A percentile compares a stretch with the other conserved stretches of the same genome.
Evolutionary conservation across 83 land plant species (phyloP).

Genomic region (Diphasiastrum complanatum): DNA sequence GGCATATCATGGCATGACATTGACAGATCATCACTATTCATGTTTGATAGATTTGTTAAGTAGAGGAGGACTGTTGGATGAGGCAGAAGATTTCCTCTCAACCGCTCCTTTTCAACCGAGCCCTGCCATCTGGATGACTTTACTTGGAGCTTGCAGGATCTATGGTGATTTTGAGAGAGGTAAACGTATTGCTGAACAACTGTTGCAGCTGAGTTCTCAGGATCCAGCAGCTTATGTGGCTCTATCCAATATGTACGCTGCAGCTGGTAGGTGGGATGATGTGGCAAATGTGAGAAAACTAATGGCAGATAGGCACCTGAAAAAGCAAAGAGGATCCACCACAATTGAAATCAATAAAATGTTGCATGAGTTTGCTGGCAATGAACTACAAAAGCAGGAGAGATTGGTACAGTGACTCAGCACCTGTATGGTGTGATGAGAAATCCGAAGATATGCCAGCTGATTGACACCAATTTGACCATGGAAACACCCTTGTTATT

Average conservation of each 20-base stretch:
- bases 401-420: too few species aligned
- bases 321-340: too few species aligned
- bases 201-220: neutral
- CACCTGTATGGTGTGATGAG: too few species aligned
- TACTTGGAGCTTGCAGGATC: neutral
- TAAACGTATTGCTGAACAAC: neutral
- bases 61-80: conserved; percentile 8
- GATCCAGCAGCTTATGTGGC: neutral
- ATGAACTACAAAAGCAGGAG: too few species aligned
- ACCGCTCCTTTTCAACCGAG: conserved; percentile 1
- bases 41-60: conserved; percentile 5
- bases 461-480: too few species aligned
- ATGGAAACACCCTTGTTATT: too few species aligned
- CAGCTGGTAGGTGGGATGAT: conserved; percentile 10
- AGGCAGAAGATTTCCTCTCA: conserved; percentile 1
- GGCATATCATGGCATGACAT: neutral
- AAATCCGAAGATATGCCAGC: too few species aligned
- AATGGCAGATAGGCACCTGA: too few species aligned
- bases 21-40: conserved; percentile 7
- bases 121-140: conserved; percentile 4
- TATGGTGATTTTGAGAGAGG: neutral
- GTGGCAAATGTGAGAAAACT: conserved; percentile 1
- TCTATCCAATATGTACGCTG: conserved; percentile 1
- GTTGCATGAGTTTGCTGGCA: too few species aligned
- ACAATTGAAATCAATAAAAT: too few species aligned